Evolutionary conservation across 2,329 filamentous ascomycete species (phyloP).

Genomic region (Trichoderma brevicompactum): DNA sequence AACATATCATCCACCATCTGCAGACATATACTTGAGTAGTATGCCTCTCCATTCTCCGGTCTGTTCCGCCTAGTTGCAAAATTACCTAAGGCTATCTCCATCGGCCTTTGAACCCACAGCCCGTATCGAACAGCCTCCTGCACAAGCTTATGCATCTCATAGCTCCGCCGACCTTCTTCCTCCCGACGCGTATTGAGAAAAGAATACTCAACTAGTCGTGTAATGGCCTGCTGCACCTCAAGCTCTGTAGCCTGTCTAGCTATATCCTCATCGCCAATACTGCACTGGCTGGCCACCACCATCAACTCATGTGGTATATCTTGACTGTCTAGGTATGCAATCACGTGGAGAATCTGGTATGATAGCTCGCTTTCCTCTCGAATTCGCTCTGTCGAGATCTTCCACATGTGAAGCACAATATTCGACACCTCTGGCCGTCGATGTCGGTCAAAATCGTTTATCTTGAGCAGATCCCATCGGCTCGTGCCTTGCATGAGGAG

Average conservation of each 20-base stretch:
- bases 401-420: conserved; percentile 43
- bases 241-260: not conserved
- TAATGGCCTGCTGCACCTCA: not conserved
- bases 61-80: not conserved
- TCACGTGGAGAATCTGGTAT: conserved; percentile 37
- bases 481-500: conserved; percentile 33
- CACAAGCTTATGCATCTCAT: conserved; percentile 2
- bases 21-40: not conserved
- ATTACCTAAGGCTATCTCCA: not conserved
- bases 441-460: conserved; percentile 37
- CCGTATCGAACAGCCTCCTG: conserved; percentile 1
- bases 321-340: conserved; percentile 42
- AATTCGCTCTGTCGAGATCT: conserved; percentile 41
- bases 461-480: conserved; percentile 35
- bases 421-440: conserved; percentile 38
- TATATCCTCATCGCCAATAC: too few species aligned
- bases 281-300: not conserved
- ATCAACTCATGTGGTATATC: conserved; percentile 39
- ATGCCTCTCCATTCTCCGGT: not conserved
- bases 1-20: not conserved
- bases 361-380: conserved; percentile 32
- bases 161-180: not conserved
- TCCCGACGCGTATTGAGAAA: not conserved
- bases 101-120: not conserved
- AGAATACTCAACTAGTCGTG: not conserved